Evolutionary conservation across 208 protist genomes (phyloP), one percentile per base, ranked within the genome.

Genomic region (Acanthamoeba castellanii): DNA sequence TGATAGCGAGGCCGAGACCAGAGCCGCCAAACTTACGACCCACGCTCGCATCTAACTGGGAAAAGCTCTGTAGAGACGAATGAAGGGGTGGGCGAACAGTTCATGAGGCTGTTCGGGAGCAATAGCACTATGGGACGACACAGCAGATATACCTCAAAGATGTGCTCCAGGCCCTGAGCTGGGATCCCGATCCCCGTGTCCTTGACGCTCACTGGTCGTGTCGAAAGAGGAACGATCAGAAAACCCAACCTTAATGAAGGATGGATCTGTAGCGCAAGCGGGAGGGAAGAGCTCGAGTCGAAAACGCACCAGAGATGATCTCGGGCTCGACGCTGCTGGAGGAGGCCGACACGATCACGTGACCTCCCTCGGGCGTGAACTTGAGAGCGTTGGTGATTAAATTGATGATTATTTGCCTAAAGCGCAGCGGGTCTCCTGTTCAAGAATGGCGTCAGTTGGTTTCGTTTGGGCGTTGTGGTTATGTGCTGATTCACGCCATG

Each of bases 1-100:
- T 70, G 82, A 90, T 90, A 6, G 82, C 45, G 6, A 90, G 57
- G 1, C 82, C 82, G 18, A 90, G 82, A 3, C 82, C 82, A 34
- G 82, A 90, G 0, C 82, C 82, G 27, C 82, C 82, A 66, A 66
- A 90, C 52, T 90, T 90, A 16, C 82, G 82, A 0, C 82, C 47
- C 25, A 68, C 57, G 82, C 55, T 70, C 18, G 82, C 82, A 20
- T 90, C 82, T 4, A 68, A 4, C 82, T 90, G 82, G 27, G 82
- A 42, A 52, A 90, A 90, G 55, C 82, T 84, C 74, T 84, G 74
- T 59, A 7, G n/a, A 2, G 45, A 47, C 45, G 45, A 47, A 47
- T 47, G 2, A 11, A 47, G 7, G 45, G 45, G 45, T 47, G 45
- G 13, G 14, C 52, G 16, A 59, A 59, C 52, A 59, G 16, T 59